Conservation (phyloP, 345 rosid genomes). For the Abelmoschus esculentus region DNA sequence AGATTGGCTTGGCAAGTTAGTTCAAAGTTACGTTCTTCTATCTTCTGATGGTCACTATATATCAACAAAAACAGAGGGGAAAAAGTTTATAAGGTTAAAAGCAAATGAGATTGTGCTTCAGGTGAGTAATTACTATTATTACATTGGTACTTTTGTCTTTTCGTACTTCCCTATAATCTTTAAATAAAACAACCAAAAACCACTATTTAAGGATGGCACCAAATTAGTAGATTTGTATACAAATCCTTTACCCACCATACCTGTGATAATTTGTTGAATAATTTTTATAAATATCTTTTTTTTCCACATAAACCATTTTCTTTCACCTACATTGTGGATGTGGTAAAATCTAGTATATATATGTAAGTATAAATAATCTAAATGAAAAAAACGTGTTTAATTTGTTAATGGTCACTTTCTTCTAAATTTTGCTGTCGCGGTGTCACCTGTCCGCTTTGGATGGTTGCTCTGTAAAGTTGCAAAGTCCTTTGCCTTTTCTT, state of each 20-base stretch:
- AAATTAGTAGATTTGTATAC: too few relatives aligned
- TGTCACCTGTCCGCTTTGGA: neutral
- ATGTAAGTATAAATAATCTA: neutral
- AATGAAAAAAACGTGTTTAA: neutral
- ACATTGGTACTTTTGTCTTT: too few relatives aligned
- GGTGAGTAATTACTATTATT: conserved; percentile 30
- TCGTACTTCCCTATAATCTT: too few relatives aligned
- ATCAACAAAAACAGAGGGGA: conserved; percentile 77
- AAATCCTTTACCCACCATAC: too few relatives aligned
- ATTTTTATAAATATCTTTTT: too few relatives aligned
- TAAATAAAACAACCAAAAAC: too few relatives aligned
- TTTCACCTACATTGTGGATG: too few relatives aligned
- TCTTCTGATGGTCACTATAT: conserved; percentile 76
- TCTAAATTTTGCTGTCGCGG: neutral
- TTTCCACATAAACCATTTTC: too few relatives aligned
- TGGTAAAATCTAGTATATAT: too few relatives aligned
- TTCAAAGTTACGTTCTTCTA: conserved; percentile 69
- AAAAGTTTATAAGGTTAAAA: conserved; percentile 76
- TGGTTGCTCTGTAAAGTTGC: neutral
- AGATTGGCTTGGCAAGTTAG: conserved; percentile 82
- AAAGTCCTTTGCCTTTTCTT: neutral
- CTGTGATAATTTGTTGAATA: too few relatives aligned
- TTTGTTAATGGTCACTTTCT: neutral
- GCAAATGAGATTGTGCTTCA: conserved; percentile 75
- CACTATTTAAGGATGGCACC: too few relatives aligned